A percentile compares a stretch with the other conserved stretches of the same genome.
phyloP scores from a whole-genome alignment of 306 rosid genomes.

The Corylus heterophylla region DNA sequence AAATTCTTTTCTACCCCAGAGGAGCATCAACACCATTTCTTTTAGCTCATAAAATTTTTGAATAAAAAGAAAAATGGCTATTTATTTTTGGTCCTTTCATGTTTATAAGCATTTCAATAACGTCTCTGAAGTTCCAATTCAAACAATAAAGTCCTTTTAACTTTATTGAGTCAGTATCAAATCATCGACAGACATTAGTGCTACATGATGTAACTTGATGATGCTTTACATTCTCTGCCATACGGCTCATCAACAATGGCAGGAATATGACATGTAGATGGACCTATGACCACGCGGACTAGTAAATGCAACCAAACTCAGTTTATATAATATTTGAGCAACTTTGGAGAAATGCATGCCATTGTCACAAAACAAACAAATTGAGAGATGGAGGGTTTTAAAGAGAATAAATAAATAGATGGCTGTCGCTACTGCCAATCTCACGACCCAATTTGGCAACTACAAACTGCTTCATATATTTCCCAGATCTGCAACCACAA shows the following conservation, averaged over 20 bases:
- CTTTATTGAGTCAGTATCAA: not conserved
- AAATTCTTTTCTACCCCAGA: not conserved
- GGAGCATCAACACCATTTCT: conserved; percentile 1
- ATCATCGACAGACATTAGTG: not conserved
- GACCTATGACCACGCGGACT: not conserved
- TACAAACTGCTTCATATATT: not conserved
- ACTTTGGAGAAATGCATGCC: not conserved
- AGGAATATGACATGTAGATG: not conserved
- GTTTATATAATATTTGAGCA: not conserved
- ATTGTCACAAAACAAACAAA: not conserved
- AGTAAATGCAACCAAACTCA: not conserved
- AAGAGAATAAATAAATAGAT: not conserved
- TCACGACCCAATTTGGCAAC: no score
- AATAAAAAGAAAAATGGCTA: not conserved
- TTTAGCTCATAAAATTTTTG: not conserved
- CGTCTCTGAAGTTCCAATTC: not conserved
- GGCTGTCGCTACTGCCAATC: not conserved
- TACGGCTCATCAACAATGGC: not conserved
- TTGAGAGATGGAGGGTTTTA: no score
- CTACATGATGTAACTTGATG: not conserved
- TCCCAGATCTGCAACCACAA: not conserved
- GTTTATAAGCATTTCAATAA: not conserved
- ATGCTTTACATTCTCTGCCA: not conserved
- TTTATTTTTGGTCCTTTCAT: not conserved
- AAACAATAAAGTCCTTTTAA: not conserved